These are phyloP conservation scores for Sideroxylon spinosum DNA, from an alignment of 179 eudicot genomes.

Conservation along the genomic window DNA sequence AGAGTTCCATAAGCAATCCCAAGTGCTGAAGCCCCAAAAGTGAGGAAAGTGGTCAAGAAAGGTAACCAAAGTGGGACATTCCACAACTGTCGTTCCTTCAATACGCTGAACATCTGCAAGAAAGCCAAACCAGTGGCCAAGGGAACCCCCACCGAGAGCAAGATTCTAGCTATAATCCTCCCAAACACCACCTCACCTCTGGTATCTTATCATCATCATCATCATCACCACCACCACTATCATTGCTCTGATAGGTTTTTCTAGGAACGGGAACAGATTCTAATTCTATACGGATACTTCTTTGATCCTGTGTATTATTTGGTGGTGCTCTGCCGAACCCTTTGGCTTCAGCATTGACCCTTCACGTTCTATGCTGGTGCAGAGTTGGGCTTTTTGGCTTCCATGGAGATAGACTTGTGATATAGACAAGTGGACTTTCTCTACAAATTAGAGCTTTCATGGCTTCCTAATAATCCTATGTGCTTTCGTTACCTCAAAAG, in stretches of 20 bases:
- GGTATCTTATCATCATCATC: conserved; percentile 55
- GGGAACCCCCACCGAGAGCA: conserved; percentile 58
- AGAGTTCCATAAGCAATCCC: conserved; percentile 76
- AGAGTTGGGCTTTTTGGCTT: conserved; percentile 26
- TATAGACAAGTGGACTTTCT: conserved; percentile 22
- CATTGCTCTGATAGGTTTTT: neutral
- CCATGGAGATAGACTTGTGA: conserved; percentile 24
- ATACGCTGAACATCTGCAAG: conserved; percentile 33
- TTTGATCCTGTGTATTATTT: too few relatives aligned
- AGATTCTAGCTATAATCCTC: conserved; percentile 63
- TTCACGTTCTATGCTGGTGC: conserved; percentile 14
- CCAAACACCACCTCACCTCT: conserved; percentile 50
- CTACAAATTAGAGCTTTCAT: conserved; percentile 37
- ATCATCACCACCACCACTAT: neutral
- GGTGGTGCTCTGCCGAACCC: neutral
- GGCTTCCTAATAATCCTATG: conserved; percentile 16
- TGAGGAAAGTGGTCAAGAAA: conserved; percentile 48
- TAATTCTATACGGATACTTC: too few relatives aligned
- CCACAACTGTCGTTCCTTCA: conserved; percentile 43
- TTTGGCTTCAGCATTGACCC: neutral
- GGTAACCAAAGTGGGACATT: conserved; percentile 67
- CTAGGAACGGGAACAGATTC: neutral
- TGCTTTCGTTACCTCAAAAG: too few relatives aligned
- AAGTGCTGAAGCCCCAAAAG: conserved; percentile 72
- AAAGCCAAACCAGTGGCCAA: conserved; percentile 42